These are phyloP conservation scores for Ceratocystiopsis brevicomis DNA, from an alignment of 2,329 filamentous ascomycete genomes.

Conservation along the genomic window DNA sequence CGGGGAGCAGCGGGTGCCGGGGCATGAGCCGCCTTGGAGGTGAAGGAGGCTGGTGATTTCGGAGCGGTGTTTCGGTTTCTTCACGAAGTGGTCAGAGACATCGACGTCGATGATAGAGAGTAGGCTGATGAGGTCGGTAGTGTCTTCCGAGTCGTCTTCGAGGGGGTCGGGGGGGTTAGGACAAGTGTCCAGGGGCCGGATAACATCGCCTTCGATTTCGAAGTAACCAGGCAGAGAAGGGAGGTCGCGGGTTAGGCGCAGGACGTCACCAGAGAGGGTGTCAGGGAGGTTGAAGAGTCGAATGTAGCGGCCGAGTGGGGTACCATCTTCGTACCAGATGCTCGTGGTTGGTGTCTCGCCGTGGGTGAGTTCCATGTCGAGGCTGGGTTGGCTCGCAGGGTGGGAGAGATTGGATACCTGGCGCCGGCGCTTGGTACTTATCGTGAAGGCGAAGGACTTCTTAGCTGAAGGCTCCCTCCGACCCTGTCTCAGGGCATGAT, in stretches of 20 bases:
- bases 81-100: slow-evolving; percentile 11
- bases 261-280: slow-evolving; percentile 1
- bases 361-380: neutral
- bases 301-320: neutral
- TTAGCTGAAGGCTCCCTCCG: neutral
- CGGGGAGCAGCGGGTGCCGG: slow-evolving; percentile 7
- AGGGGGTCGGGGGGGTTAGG: slow-evolving; percentile 3
- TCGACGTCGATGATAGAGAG: slow-evolving; percentile 11
- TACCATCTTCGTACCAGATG: neutral
- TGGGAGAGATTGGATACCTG: neutral
- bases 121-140: slow-evolving; percentile 1
- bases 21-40: slow-evolving; percentile 11
- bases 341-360: neutral
- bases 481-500: no score
- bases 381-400: neutral
- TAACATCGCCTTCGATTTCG: slow-evolving; percentile 3
- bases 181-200: neutral
- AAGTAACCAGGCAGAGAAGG: neutral
- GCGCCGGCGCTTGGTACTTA: neutral
- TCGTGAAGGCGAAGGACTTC: neutral
- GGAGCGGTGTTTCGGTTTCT: slow-evolving; percentile 13
- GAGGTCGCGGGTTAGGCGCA: neutral
- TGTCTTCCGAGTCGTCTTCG: slow-evolving; percentile 6
- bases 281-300: slow-evolving; percentile 1
- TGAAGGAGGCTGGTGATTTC: slow-evolving; percentile 13